Conservation (phyloP, 352 stramenopile species). For the Globisporangium camurandrum region DNA sequence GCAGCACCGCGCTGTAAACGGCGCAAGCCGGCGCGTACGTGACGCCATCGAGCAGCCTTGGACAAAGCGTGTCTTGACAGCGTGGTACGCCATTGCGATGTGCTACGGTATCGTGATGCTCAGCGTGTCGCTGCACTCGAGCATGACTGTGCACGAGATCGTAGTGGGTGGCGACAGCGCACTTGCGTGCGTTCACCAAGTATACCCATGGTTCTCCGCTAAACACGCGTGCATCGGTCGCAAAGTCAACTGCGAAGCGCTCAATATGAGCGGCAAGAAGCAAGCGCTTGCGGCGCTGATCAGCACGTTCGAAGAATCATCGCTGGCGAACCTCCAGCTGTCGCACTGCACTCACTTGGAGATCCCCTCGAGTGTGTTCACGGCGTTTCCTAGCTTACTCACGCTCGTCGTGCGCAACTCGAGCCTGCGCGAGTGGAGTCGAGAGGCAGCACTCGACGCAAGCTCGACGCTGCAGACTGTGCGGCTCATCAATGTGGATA, state of each 20-base stretch:
- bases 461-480: not conserved
- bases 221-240: conserved; percentile 5
- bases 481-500: not conserved
- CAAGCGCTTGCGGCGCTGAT: not conserved
- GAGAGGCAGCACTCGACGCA: not conserved
- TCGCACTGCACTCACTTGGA: not conserved
- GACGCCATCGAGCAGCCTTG: not conserved
- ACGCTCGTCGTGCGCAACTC: not conserved
- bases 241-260: not conserved
- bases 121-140: not conserved
- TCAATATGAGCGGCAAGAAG: not conserved
- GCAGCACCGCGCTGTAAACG: not conserved
- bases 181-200: not conserved
- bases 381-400: not conserved
- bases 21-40: not conserved
- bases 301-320: not conserved
- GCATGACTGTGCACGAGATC: not conserved
- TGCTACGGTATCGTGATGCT: not conserved
- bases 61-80: not conserved
- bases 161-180: not conserved
- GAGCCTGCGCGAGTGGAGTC: not conserved
- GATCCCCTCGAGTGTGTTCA: not conserved
- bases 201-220: conserved; percentile 4
- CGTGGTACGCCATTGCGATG: not conserved
- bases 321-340: conserved; percentile 1